phyloP scores from a whole-genome alignment of 768 basidiomycete species.

The Phallus indusiatus region DNA sequence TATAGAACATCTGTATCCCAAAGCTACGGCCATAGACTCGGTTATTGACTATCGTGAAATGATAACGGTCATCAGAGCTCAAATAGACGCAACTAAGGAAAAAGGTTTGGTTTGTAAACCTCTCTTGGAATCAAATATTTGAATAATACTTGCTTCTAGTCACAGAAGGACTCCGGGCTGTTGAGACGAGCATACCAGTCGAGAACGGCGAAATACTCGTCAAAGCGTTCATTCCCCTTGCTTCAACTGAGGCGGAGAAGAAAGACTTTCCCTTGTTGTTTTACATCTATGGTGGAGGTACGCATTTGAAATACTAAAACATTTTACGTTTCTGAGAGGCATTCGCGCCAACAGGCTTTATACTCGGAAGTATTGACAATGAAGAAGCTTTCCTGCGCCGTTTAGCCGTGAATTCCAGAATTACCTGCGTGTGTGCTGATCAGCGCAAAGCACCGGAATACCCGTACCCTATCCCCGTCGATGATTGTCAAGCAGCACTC shows the following conservation, averaged over 20 bases:
- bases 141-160: not conserved
- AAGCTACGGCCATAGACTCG: not conserved
- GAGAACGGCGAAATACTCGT: not conserved
- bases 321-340: not conserved
- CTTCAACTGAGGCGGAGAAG: not conserved
- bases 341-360: not conserved
- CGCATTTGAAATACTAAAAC: not conserved
- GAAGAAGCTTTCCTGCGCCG: slow-evolving; percentile 15
- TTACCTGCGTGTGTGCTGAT: slow-evolving; percentile 13
- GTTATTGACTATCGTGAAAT: not conserved
- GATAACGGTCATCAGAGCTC: not conserved
- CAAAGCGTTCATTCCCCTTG: not conserved
- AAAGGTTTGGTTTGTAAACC: not conserved
- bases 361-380: slow-evolving; percentile 11
- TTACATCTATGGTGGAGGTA: not conserved
- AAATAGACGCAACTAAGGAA: not conserved
- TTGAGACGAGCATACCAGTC: not conserved
- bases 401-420: slow-evolving; percentile 11
- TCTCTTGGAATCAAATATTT: not conserved
- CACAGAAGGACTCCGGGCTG: not conserved
- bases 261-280: not conserved
- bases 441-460: slow-evolving; percentile 16
- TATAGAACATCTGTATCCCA: not conserved
- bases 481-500: slow-evolving; percentile 17
- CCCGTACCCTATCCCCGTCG: slow-evolving; percentile 12